These are phyloP conservation scores for Xylaria venustula DNA, from an alignment of 495 filamentous ascomycete genomes.

Conservation along the genomic window DNA sequence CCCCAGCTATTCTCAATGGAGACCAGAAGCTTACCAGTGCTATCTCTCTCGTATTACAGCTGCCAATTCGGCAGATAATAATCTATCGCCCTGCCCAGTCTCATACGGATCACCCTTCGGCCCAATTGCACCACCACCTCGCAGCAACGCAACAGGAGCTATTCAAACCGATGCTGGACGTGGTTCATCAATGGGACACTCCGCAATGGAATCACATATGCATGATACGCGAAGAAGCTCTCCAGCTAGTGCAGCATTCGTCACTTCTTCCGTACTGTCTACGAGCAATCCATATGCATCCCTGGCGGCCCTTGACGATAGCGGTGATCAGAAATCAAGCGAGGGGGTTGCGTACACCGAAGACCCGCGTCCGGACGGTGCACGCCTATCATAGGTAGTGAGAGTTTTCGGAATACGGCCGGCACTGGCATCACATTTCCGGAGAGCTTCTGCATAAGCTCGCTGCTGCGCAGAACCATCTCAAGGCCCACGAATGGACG, in stretches of 20 bases:
- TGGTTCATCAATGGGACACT: neutral
- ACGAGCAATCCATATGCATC: slow-evolving; percentile 2
- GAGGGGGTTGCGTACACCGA: neutral
- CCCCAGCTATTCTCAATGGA: neutral
- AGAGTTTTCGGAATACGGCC: neutral
- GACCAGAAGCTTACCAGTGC: neutral
- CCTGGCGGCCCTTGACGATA: neutral
- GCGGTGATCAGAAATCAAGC: neutral
- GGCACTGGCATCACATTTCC: too few species aligned
- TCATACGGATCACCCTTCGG: slow-evolving; percentile 4
- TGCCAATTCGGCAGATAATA: neutral
- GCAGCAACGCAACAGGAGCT: neutral
- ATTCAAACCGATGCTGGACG: neutral
- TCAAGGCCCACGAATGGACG: too few species aligned
- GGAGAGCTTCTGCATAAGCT: too few species aligned
- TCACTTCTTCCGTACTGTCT: neutral
- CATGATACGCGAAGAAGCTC: neutral
- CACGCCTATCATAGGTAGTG: neutral
- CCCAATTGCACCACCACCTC: slow-evolving; percentile 7
- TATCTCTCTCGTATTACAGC: neutral
- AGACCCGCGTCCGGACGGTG: neutral
- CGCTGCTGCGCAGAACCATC: too few species aligned
- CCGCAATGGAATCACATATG: neutral
- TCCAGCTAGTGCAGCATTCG: neutral
- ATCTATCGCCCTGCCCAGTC: neutral